These are phyloP conservation scores for Gossypioides kirkii DNA, from an alignment of 345 rosid genomes.

Conservation along the genomic window DNA sequence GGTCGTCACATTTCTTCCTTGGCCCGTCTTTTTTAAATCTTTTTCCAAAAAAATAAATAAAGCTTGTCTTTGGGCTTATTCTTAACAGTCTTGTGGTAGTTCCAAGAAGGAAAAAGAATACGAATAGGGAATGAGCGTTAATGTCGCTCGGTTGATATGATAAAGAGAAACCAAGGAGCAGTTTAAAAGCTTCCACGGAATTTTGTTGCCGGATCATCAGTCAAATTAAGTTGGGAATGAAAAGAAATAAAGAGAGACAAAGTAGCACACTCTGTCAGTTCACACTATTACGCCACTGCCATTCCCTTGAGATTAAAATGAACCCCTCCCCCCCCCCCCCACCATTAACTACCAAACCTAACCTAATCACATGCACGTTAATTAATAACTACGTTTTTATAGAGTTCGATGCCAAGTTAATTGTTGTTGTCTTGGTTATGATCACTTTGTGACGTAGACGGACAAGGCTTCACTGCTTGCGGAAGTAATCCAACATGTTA, in stretches of 20 bases:
- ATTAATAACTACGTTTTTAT: not conserved
- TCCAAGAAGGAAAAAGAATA: constrained; percentile 35
- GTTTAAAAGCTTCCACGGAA: constrained; percentile 65
- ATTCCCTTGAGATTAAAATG: not conserved
- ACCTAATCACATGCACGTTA: constrained; percentile 1
- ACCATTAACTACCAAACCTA: not conserved
- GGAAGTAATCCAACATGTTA: constrained; percentile 95
- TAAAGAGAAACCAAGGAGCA: constrained; percentile 72
- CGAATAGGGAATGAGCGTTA: constrained; percentile 43
- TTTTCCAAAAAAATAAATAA: not conserved
- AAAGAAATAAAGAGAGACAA: constrained; percentile 30
- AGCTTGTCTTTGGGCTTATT: constrained; percentile 16
- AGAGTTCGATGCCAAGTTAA: not conserved
- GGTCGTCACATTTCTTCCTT: constrained; percentile 23
- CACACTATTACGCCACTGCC: constrained; percentile 13
- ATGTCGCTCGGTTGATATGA: constrained; percentile 60
- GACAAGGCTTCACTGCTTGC: constrained; percentile 97
- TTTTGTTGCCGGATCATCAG: constrained; percentile 54
- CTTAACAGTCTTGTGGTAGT: constrained; percentile 29
- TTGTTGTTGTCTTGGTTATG: constrained; percentile 2
- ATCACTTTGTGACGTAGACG: constrained; percentile 39
- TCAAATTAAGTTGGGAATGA: constrained; percentile 23
- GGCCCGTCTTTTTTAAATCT: not conserved
- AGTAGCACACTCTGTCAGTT: constrained; percentile 17
- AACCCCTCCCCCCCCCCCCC: too few species aligned